phyloP scores from a whole-genome alignment of 1,139 yeast species.

The Kurtzmaniella quercitrusa region DNA sequence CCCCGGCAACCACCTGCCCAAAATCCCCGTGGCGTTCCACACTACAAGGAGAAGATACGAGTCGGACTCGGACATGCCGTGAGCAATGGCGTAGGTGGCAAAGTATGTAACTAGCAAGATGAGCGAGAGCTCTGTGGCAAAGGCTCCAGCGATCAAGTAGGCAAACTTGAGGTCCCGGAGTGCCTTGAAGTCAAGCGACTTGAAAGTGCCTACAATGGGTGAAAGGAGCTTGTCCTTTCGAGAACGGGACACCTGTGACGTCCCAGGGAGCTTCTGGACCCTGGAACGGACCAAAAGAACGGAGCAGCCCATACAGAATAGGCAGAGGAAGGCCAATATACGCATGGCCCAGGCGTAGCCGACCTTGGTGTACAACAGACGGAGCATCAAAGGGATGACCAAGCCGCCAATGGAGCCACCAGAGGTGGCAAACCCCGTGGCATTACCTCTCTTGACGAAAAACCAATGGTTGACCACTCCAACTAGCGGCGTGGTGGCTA shows the following conservation, averaged over 20 bases:
- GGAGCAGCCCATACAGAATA: constrained; percentile 36
- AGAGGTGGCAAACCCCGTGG: constrained; percentile 53
- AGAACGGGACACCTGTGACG: background rate
- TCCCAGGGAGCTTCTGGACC: constrained; percentile 16
- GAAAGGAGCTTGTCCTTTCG: background rate
- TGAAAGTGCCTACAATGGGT: background rate
- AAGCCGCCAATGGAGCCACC: constrained; percentile 68
- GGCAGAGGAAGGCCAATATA: constrained; percentile 46
- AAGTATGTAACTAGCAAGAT: constrained; percentile 44
- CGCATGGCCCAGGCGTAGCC: constrained; percentile 65
- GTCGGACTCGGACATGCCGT: constrained; percentile 33
- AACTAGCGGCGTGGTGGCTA: constrained; percentile 53
- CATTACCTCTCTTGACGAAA: constrained; percentile 46
- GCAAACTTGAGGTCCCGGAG: constrained; percentile 18
- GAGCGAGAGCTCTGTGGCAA: constrained; percentile 55
- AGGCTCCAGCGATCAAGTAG: constrained; percentile 30
- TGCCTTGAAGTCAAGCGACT: constrained; percentile 9
- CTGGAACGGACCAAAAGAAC: constrained; percentile 47
- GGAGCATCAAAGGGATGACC: constrained; percentile 54
- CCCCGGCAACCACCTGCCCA: constrained; percentile 38
- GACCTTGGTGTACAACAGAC: constrained; percentile 45
- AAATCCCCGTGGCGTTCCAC: constrained; percentile 36
- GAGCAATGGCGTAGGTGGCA: constrained; percentile 41
- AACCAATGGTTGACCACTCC: constrained; percentile 63
- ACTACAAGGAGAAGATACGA: constrained; percentile 35